Percentiles rank a stretch among this genome's conserved stretches.
phyloP scores from a whole-genome alignment of 1,284 basidiomycete genomes.

The Apiotrichum mycotoxinovorans region DNA sequence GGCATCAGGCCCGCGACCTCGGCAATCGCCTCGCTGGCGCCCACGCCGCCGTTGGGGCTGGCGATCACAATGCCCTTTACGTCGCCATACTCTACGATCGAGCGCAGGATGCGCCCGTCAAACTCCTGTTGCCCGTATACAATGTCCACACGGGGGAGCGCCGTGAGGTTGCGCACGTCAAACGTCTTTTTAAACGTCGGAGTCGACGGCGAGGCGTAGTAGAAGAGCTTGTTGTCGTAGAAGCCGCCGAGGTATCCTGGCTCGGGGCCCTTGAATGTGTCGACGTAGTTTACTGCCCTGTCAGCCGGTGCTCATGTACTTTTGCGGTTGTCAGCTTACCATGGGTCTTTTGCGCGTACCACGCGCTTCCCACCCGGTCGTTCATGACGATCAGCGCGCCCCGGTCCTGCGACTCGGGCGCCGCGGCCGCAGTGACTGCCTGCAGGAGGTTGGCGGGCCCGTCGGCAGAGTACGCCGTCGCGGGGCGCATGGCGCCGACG shows the following conservation, averaged over 20 bases:
- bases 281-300: conserved; percentile 8
- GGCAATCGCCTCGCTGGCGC: conserved; percentile 17
- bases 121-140: conserved; percentile 26
- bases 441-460: conserved; percentile 35
- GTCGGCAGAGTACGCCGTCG: conserved; percentile 28
- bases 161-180: conserved; percentile 17
- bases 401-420: conserved; percentile 17
- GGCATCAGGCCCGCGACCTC: conserved; percentile 15
- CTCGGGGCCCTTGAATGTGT: conserved; percentile 38
- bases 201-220: conserved; percentile 29
- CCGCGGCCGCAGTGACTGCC: conserved; percentile 28
- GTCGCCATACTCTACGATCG: conserved; percentile 14
- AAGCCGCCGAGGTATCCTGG: conserved; percentile 35
- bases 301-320: too few species aligned
- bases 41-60: conserved; percentile 28
- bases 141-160: conserved; percentile 33
- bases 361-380: conserved; percentile 39
- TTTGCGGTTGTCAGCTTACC: neutral
- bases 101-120: conserved; percentile 15
- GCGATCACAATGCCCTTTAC: conserved; percentile 26
- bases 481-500: conserved; percentile 57
- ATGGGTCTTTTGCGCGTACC: conserved; percentile 34
- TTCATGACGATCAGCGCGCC: conserved; percentile 38
- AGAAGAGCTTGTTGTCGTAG: conserved; percentile 30
- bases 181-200: conserved; percentile 17